Base-by-base conservation (phyloP, 192 early-diverging fungal genomes). In the Chytriomyces confervae region DNA sequence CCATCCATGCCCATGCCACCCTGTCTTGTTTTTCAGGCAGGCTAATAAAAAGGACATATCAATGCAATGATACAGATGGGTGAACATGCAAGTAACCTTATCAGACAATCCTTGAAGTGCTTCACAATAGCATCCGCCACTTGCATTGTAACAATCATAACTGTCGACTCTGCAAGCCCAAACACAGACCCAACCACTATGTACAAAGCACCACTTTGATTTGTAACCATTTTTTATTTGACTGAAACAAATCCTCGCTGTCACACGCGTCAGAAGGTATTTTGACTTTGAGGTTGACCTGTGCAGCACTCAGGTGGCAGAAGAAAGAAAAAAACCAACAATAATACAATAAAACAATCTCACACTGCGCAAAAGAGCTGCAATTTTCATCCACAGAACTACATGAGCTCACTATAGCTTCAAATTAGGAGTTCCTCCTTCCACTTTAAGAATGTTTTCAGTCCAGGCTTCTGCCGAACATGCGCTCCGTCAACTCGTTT, bases 391-490 rank as follows among this genome's bases (percentile, higher is more conserved):
- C 7, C 9, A 43, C 6, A 5, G 45, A 24, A 74, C 66, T 81
- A 88, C 87, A 88, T 88, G 46, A 88, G 65, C 65, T 90, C 89
- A 11, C 87, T 85, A 48, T 90, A 87, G 62, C 89, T 87, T 44
- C 83, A 83, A 11, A 85, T 84, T 61, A 85, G 86, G 45, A 89
- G 43, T 79, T 50, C 87, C 85, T 2, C 85, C 97, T 79, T 97
- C 98, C 71, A 95, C 92, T 78, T 99, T 99, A 8, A 99, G 76
- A 46, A 98, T 93, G 88, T 77, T 76, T 94, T 95, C 53, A 97
- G 79, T n/a, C 87, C 86, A 67, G 94, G 93, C 93, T 97, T 95
- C 0, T 85, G 63, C 45, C 80, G 80, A 7, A 95, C 87, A 76
- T 95, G 93, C 94, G 88, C 23, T 88, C 87, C 53, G 89, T 91